A percentile compares a stretch with the other conserved stretches of the same genome.
phyloP scores from a whole-genome alignment of 2,329 filamentous ascomycete species.

The Lecanicillium sp. region DNA sequence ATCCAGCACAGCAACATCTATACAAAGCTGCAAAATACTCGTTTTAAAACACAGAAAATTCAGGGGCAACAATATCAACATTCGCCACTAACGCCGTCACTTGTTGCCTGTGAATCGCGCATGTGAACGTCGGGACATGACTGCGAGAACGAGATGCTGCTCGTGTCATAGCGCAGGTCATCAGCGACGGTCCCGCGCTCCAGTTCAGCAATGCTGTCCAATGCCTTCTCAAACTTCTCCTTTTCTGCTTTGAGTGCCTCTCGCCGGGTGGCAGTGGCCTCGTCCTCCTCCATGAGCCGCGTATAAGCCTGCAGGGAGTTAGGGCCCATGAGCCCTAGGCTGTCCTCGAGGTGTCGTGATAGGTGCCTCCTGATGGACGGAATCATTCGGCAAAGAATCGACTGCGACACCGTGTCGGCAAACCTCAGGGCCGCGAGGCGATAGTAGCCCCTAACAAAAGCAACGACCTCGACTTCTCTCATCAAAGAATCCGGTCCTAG shows the following conservation, averaged over 20 bases:
- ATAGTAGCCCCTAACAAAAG: constrained; percentile 62
- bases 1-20: no score
- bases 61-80: not conserved
- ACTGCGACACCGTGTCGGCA: constrained; percentile 45
- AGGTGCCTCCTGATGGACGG: constrained; percentile 33
- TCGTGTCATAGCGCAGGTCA: constrained; percentile 8
- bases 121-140: not conserved
- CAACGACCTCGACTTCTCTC: constrained; percentile 53
- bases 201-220: constrained; percentile 36
- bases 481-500: constrained; percentile 52
- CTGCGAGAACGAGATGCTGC: constrained; percentile 1
- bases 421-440: constrained; percentile 57
- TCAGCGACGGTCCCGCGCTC: constrained; percentile 24
- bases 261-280: constrained; percentile 30
- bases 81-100: constrained; percentile 4
- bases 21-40: no score
- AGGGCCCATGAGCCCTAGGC: constrained; percentile 31
- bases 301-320: constrained; percentile 25
- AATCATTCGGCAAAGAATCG: constrained; percentile 41
- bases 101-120: constrained; percentile 6
- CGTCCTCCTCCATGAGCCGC: constrained; percentile 42
- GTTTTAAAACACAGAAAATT: no score
- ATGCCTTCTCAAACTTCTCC: constrained; percentile 38
- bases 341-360: constrained; percentile 32
- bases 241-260: constrained; percentile 34